Percentiles rank a stretch among this genome's conserved stretches.
These are phyloP conservation scores for Collybiopsis luxurians DNA, from an alignment of 768 basidiomycete species.

Conservation along the genomic window DNA sequence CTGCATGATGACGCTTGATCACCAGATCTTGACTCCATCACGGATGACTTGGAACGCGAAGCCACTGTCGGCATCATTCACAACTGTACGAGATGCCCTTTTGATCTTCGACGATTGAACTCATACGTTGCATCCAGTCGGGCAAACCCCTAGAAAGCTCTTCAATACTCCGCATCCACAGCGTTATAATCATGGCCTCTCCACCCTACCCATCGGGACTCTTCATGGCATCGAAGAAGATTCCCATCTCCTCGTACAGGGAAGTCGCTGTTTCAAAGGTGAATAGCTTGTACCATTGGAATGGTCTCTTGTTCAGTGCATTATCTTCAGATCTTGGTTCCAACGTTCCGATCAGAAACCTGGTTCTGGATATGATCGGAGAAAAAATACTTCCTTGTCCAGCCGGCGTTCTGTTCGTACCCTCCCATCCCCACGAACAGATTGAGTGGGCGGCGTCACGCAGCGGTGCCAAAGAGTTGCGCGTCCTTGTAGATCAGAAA, in stretches of 20 bases:
- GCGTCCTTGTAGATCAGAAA: conserved; percentile 60
- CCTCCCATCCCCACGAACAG: conserved; percentile 62
- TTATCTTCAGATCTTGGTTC: conserved; percentile 44
- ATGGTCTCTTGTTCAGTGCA: not conserved
- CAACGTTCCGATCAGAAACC: conserved; percentile 40
- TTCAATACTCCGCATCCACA: conserved; percentile 76
- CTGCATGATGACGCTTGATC: no score
- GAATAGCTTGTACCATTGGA: not conserved
- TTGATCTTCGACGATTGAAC: not conserved
- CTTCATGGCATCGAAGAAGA: conserved; percentile 85
- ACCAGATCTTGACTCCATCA: conserved; percentile 80
- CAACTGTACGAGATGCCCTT: conserved; percentile 58
- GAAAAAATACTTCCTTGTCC: conserved; percentile 63
- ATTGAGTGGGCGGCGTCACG: conserved; percentile 61
- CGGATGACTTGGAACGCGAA: conserved; percentile 83
- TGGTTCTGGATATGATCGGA: conserved; percentile 56
- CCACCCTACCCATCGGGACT: conserved; percentile 66
- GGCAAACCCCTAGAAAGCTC: conserved; percentile 88
- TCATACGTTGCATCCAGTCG: conserved; percentile 46
- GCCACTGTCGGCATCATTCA: conserved; percentile 95
- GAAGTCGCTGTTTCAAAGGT: conserved; percentile 57
- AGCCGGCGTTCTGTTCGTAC: conserved; percentile 53
- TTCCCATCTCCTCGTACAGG: conserved; percentile 63
- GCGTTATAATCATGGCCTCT: conserved; percentile 68
- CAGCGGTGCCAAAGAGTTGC: conserved; percentile 50